Percentiles rank a stretch among this genome's conserved stretches.
Conservation (phyloP, 495 filamentous ascomycete species). For the Halenospora varia region DNA sequence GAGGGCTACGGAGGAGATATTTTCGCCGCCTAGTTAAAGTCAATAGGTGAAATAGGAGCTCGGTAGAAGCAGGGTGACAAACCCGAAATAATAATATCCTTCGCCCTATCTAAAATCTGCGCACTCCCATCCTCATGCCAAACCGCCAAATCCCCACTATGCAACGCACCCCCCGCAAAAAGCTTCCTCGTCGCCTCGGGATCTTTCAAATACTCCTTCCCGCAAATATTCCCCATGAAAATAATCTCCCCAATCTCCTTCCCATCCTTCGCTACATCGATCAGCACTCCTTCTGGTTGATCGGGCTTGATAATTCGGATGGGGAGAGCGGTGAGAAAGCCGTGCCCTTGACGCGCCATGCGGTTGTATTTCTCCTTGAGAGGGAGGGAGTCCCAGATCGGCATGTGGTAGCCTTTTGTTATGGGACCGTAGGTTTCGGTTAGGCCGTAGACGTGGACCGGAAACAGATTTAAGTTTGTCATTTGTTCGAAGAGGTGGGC, state of each 20-base stretch:
- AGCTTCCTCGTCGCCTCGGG: conserved; percentile 79
- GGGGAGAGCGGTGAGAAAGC: conserved; percentile 80
- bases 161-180: conserved; percentile 81
- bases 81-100: conserved; percentile 99
- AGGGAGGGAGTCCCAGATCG: conserved; percentile 71
- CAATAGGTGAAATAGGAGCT: neutral
- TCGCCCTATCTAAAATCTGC: conserved; percentile 89
- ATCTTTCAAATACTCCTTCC: conserved; percentile 90
- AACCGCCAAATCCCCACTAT: conserved; percentile 89
- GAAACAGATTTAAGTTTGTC: conserved; percentile 78
- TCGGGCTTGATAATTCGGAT: conserved; percentile 80
- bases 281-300: conserved; percentile 57
- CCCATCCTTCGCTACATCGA: conserved; percentile 77
- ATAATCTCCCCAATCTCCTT: conserved; percentile 92
- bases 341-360: conserved; percentile 91
- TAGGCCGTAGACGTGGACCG: conserved; percentile 92
- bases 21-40: conserved; percentile 71
- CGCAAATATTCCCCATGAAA: conserved; percentile 88
- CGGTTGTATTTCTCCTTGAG: conserved; percentile 68
- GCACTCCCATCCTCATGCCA: conserved; percentile 85
- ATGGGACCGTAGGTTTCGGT: conserved; percentile 97
- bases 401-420: conserved; percentile 86
- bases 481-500: conserved; percentile 89
- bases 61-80: conserved; percentile 27
- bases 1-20: conserved; percentile 90